Evolutionary conservation across 768 basidiomycete species (phyloP).

Genomic region (Cytidiella melzeri): DNA sequence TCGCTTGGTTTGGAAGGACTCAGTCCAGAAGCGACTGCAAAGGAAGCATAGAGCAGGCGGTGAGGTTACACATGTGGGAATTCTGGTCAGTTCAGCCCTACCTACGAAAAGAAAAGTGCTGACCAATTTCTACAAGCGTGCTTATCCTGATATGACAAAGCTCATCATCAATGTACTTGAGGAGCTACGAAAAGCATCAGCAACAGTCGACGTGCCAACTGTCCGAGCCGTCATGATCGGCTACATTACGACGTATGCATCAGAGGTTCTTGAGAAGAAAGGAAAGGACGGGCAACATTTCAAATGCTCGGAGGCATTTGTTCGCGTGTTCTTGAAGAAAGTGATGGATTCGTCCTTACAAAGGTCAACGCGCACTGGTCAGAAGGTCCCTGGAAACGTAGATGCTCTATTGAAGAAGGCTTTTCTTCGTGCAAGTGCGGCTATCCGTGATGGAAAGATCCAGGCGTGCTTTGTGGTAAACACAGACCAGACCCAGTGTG

Average conservation of each 20-base stretch:
- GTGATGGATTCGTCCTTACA: conserved; percentile 24
- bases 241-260: conserved; percentile 15
- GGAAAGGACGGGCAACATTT: conserved; percentile 27
- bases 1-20: too few species aligned
- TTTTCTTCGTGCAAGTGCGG: conserved; percentile 19
- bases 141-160: too few species aligned
- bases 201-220: too few species aligned
- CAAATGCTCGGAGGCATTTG: conserved; percentile 23
- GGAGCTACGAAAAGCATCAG: too few species aligned
- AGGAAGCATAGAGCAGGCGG: too few species aligned
- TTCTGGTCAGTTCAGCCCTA: too few species aligned
- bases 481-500: conserved; percentile 32
- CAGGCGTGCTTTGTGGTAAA: conserved; percentile 27
- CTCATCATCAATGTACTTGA: too few species aligned
- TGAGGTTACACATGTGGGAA: too few species aligned
- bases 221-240: conserved; percentile 28
- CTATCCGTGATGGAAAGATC: conserved; percentile 23
- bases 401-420: conserved; percentile 16
- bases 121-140: too few species aligned
- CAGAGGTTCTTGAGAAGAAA: conserved; percentile 23
- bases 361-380: conserved; percentile 26
- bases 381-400: conserved; percentile 29
- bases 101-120: too few species aligned
- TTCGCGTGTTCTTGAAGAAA: conserved; percentile 17
- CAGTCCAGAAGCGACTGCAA: too few species aligned